These are phyloP conservation scores for Penicillium sp. DNA, from an alignment of 2,329 filamentous ascomycete species.

Conservation along the genomic window DNA sequence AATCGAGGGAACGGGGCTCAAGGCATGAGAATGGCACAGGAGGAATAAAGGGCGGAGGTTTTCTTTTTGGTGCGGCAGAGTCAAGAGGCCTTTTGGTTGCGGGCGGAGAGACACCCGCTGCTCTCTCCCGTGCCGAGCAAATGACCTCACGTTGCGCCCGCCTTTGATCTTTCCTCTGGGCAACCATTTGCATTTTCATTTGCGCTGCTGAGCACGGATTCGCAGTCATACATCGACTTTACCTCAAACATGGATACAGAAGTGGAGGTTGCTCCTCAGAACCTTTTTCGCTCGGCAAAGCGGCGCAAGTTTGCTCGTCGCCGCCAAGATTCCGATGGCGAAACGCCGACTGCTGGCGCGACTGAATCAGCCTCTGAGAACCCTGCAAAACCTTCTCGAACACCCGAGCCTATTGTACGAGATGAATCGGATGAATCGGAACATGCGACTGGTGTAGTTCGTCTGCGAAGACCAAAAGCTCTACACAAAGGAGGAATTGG, in stretches of 20 bases:
- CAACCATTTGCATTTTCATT: not conserved
- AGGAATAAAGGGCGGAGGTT: conserved; percentile 11
- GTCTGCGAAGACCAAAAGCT: conserved; percentile 33
- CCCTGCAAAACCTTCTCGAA: conserved; percentile 5
- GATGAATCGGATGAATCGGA: conserved; percentile 13
- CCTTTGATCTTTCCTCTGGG: not conserved
- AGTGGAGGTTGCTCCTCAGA: conserved; percentile 22
- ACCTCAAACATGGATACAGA: conserved; percentile 25
- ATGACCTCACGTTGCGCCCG: conserved; percentile 7
- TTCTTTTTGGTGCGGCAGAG: conserved; percentile 18
- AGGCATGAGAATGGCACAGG: conserved; percentile 4
- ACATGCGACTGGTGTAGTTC: conserved; percentile 30
- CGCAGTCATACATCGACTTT: too few relatives aligned
- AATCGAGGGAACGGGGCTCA: conserved; percentile 7
- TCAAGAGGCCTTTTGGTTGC: conserved; percentile 11
- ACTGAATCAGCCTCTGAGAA: conserved; percentile 8
- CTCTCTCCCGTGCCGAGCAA: conserved; percentile 7
- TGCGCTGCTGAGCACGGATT: not conserved
- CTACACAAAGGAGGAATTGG: conserved; percentile 42
- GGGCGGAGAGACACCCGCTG: conserved; percentile 6
- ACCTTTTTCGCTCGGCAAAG: conserved; percentile 46
- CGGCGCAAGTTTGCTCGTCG: conserved; percentile 47
- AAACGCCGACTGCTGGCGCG: conserved; percentile 14
- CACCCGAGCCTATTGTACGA: conserved; percentile 10
- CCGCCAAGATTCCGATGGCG: conserved; percentile 24